Evolutionary conservation across 2,329 filamentous ascomycete genomes (phyloP).

Genomic region (Pseudogymnoascus sp.): DNA sequence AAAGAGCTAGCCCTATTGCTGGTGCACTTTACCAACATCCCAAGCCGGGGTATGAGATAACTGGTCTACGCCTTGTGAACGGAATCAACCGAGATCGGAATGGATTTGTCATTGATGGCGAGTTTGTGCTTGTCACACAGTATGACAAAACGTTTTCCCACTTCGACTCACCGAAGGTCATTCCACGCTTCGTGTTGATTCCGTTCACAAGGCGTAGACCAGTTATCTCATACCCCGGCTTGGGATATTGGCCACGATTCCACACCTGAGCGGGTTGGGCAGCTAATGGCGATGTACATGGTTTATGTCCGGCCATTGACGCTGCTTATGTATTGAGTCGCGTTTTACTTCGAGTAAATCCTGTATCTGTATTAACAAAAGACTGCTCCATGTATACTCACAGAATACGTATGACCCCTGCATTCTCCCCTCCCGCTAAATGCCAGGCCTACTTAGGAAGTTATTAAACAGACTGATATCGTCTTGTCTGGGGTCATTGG

Average conservation of each 20-base stretch:
- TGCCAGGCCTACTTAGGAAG: too few species aligned
- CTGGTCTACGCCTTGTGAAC: background rate
- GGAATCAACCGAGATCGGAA: background rate
- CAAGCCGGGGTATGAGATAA: too few species aligned
- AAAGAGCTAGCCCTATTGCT: background rate
- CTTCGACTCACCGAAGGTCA: background rate
- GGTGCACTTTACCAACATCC: background rate
- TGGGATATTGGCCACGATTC: too few species aligned
- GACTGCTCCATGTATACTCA: background rate
- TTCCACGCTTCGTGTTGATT: constrained; percentile 5
- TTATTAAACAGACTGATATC: too few species aligned
- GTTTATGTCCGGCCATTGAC: background rate
- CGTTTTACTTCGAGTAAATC: background rate
- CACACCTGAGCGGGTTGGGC: background rate
- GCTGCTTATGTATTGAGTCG: background rate
- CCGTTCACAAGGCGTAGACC: too few species aligned
- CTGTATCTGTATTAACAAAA: background rate
- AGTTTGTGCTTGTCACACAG: background rate
- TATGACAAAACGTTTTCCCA: background rate
- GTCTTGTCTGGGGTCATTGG: too few species aligned
- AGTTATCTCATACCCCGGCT: too few species aligned
- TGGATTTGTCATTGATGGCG: background rate
- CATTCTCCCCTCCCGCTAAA: too few species aligned
- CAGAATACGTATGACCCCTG: too few species aligned
- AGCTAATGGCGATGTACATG: constrained; percentile 1